A percentile compares a stretch with the other conserved stretches of the same genome.
Evolutionary conservation across 495 filamentous ascomycete species (phyloP).

Genomic region (Filosporella fistucella): DNA sequence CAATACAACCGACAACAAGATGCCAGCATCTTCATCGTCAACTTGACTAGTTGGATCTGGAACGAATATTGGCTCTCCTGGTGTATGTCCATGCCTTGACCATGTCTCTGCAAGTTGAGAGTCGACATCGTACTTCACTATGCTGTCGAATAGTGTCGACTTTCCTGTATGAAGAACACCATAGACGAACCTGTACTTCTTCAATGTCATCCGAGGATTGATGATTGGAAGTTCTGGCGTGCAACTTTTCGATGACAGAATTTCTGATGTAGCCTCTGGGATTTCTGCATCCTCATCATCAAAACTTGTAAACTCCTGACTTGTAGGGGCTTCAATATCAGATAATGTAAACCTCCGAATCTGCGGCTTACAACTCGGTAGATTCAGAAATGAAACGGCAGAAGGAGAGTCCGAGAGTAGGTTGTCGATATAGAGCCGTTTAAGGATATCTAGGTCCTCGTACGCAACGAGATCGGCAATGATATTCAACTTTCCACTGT

Average conservation of each 20-base stretch:
- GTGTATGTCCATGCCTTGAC: slow-evolving; percentile 57
- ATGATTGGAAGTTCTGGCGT: slow-evolving; percentile 59
- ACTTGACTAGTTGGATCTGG: slow-evolving; percentile 39
- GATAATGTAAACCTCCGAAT: slow-evolving; percentile 2
- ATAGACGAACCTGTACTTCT: slow-evolving; percentile 62
- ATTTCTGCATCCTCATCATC: background rate
- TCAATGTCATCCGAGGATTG: slow-evolving; percentile 51
- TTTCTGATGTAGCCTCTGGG: background rate
- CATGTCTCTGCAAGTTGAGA: slow-evolving; percentile 45
- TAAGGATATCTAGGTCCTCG: slow-evolving; percentile 48
- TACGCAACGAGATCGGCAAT: slow-evolving; percentile 54
- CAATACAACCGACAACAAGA: slow-evolving; percentile 67
- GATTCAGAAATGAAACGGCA: background rate
- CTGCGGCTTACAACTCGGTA: background rate
- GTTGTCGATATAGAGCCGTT: slow-evolving; percentile 55
- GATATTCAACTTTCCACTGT: slow-evolving; percentile 38
- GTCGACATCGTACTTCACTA: slow-evolving; percentile 63
- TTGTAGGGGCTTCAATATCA: background rate
- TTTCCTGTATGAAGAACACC: slow-evolving; percentile 48
- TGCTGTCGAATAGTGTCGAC: slow-evolving; percentile 58
- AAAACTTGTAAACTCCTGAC: slow-evolving; percentile 7
- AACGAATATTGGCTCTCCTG: slow-evolving; percentile 73
- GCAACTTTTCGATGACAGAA: background rate
- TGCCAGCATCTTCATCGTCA: slow-evolving; percentile 60
- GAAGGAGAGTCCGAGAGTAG: slow-evolving; percentile 28